These are phyloP conservation scores for Nidularia pulvinata DNA, from an alignment of 768 basidiomycete species.

Conservation along the genomic window DNA sequence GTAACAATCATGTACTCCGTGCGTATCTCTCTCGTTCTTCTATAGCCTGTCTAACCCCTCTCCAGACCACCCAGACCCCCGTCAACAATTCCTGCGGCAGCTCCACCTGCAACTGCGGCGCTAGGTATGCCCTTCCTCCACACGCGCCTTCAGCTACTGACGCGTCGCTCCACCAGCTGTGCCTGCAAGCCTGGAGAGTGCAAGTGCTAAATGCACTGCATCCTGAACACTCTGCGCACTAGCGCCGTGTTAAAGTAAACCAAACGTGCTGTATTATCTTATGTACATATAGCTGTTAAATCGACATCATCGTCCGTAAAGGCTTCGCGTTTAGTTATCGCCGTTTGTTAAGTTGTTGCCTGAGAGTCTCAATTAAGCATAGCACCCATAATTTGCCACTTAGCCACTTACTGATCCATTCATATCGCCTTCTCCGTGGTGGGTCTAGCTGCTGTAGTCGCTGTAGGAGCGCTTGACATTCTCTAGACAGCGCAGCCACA, in stretches of 20 bases:
- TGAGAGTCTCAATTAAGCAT: no score
- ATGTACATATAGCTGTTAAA: neutral
- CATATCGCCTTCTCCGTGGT: slow-evolving; percentile 65
- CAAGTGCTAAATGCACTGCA: slow-evolving; percentile 50
- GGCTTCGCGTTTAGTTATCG: no score
- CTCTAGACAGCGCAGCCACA: slow-evolving; percentile 31
- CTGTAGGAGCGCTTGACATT: slow-evolving; percentile 51
- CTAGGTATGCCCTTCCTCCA: slow-evolving; percentile 25
- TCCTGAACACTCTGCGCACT: neutral
- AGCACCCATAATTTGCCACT: neutral
- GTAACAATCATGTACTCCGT: slow-evolving; percentile 37
- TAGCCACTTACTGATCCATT: slow-evolving; percentile 50
- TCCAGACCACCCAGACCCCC: slow-evolving; percentile 31
- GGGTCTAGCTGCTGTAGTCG: slow-evolving; percentile 67
- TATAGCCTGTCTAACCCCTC: slow-evolving; percentile 3
- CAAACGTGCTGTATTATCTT: neutral
- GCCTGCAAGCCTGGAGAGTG: slow-evolving; percentile 59
- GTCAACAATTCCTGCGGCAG: slow-evolving; percentile 50
- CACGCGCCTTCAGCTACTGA: neutral
- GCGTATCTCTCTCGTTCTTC: slow-evolving; percentile 10
- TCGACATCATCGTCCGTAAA: no score
- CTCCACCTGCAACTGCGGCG: slow-evolving; percentile 50
- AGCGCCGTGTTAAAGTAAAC: neutral
- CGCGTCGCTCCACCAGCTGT: slow-evolving; percentile 39
- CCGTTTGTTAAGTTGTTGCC: no score